Percentiles rank a stretch among this genome's conserved stretches.
Evolutionary conservation across 208 protist genomes (phyloP).

Genomic region (Wallacemonas sp.): DNA sequence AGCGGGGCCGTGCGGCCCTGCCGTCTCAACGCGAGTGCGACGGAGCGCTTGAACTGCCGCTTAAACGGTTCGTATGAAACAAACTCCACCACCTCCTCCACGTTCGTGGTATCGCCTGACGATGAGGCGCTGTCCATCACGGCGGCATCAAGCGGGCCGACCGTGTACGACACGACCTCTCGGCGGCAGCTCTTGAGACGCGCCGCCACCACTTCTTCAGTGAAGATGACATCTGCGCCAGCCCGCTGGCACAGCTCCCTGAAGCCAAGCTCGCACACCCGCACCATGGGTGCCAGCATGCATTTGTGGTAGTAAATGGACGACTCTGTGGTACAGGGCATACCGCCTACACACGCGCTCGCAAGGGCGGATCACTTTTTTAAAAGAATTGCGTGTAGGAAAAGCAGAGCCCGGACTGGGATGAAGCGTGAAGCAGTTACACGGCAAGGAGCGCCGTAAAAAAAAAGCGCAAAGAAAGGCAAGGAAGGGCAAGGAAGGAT

Average conservation of each 20-base stretch:
- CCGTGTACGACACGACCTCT: constrained; percentile 55
- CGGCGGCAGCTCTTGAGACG: constrained; percentile 75
- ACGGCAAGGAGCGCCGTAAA: too few relatives aligned
- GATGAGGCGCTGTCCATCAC: background rate
- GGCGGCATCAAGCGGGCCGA: background rate
- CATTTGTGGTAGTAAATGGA: constrained; percentile 68
- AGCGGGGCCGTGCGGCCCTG: constrained; percentile 40
- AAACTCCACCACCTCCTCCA: constrained; percentile 75
- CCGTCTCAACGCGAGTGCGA: background rate
- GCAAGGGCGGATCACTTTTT: background rate
- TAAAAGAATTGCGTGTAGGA: too few relatives aligned
- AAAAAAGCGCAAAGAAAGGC: too few relatives aligned
- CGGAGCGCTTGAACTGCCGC: constrained; percentile 20
- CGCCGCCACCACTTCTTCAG: constrained; percentile 96
- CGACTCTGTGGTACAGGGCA: background rate
- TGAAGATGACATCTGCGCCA: constrained; percentile 97
- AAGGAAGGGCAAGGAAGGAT: too few relatives aligned
- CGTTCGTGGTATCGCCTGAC: background rate
- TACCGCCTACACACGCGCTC: background rate
- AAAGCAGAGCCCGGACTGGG: too few relatives aligned
- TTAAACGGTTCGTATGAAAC: constrained; percentile 82
- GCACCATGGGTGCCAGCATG: constrained; percentile 96
- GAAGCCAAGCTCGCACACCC: constrained; percentile 91
- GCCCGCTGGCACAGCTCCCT: constrained; percentile 87
- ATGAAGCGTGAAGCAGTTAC: too few relatives aligned